Evolutionary conservation across 371 early-diverging fungal species (phyloP).

Genomic region (Syncephalastrum sp.): DNA sequence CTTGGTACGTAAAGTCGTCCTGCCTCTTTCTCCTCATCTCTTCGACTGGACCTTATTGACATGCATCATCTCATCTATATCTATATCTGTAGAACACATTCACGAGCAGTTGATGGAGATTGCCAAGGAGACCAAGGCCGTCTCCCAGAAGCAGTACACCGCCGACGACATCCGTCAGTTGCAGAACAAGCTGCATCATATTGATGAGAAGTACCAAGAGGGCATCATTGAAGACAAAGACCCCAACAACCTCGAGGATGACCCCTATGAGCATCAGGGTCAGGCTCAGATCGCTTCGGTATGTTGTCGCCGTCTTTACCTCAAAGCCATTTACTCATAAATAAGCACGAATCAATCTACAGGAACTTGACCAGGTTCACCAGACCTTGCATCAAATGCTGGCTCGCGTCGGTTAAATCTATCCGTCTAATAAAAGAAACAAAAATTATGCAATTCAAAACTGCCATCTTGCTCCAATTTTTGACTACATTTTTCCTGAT

Average conservation of each 20-base stretch:
- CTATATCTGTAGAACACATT: constrained; percentile 21
- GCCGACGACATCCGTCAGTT: constrained; percentile 32
- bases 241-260: constrained; percentile 10
- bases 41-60: too few species aligned
- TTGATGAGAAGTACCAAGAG: constrained; percentile 25
- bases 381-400: constrained; percentile 29
- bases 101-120: constrained; percentile 42
- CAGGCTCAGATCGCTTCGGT: constrained; percentile 38
- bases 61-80: too few species aligned
- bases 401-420: constrained; percentile 22
- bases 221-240: constrained; percentile 21
- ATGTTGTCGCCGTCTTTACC: neutral
- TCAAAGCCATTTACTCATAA: neutral
- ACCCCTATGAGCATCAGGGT: constrained; percentile 42
- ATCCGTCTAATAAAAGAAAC: constrained; percentile 5
- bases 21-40: too few species aligned
- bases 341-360: neutral
- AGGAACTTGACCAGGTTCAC: constrained; percentile 32
- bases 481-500: too few species aligned
- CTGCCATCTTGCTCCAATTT: too few species aligned
- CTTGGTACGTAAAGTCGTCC: too few species aligned
- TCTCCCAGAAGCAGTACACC: constrained; percentile 29
- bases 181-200: constrained; percentile 27
- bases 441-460: neutral
- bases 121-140: constrained; percentile 32